Conservation (phyloP, 257 asterid species). For the Forsythia suspensa region DNA sequence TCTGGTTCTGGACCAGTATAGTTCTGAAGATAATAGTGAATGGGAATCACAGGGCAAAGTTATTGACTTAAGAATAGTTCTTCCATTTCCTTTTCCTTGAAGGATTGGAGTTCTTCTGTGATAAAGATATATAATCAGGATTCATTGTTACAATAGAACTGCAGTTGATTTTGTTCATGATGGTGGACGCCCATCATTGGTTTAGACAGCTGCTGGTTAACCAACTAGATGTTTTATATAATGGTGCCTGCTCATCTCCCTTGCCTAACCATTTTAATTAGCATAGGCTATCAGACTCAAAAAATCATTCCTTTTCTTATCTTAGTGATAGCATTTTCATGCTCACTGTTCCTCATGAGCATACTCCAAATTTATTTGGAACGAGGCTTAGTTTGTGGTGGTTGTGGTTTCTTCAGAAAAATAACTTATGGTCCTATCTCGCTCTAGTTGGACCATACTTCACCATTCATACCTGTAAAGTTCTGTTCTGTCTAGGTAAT, state of each 20-base stretch:
- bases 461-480: too few species aligned
- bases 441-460: not conserved
- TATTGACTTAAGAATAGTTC: constrained; percentile 1
- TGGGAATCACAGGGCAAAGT: not conserved
- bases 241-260: not conserved
- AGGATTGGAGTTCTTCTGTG: not conserved
- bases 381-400: not conserved
- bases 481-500: too few species aligned
- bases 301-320: too few species aligned
- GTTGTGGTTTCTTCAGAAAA: not conserved
- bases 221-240: not conserved
- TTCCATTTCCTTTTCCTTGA: not conserved
- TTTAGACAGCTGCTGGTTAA: not conserved
- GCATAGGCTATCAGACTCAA: not conserved
- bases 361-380: not conserved
- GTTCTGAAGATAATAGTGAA: constrained; percentile 11
- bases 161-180: not conserved
- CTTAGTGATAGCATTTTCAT: not conserved
- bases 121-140: not conserved
- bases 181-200: not conserved
- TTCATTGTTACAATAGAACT: not conserved
- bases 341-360: not conserved
- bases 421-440: too few species aligned
- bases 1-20: constrained; percentile 11
- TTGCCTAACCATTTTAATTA: not conserved